Conservation (phyloP, 2,329 filamentous ascomycete genomes). For the Rhynchosporium secalis region DNA sequence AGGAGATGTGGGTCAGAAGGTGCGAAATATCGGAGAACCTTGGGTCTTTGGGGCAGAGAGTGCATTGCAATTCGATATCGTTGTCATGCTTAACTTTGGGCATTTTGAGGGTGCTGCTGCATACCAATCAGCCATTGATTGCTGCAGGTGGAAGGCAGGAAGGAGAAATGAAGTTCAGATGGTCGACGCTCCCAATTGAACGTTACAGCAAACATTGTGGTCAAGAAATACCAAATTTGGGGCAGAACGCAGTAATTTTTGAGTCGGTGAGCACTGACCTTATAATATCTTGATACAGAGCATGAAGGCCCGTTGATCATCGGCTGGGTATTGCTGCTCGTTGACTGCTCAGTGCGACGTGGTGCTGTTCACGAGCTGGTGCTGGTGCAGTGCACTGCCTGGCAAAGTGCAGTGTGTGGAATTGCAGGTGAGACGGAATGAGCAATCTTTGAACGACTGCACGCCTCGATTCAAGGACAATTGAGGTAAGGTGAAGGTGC, state of each 20-base stretch:
- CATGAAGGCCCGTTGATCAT: background rate
- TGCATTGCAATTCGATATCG: slow-evolving; percentile 71
- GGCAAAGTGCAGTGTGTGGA: background rate
- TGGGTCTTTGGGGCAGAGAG: slow-evolving; percentile 77
- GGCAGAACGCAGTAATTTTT: background rate
- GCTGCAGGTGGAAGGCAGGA: slow-evolving; percentile 8
- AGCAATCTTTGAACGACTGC: slow-evolving; percentile 34
- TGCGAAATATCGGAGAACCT: slow-evolving; percentile 89
- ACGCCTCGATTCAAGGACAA: slow-evolving; percentile 19
- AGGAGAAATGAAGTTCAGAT: background rate
- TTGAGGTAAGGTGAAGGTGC: background rate
- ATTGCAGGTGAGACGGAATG: slow-evolving; percentile 24
- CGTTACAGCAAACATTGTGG: background rate
- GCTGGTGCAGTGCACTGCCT: background rate
- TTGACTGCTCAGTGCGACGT: background rate
- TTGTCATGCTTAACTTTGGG: slow-evolving; percentile 27
- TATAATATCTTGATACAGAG: background rate
- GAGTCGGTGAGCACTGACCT: slow-evolving; percentile 2
- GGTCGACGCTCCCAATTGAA: slow-evolving; percentile 6
- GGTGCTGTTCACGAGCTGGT: no score
- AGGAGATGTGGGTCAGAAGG: slow-evolving; percentile 86
- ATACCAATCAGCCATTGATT: slow-evolving; percentile 1
- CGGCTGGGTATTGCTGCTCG: background rate
- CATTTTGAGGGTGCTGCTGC: slow-evolving; percentile 24
- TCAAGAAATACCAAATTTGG: background rate